phyloP scores from a whole-genome alignment of 352 stramenopile species.

The Globisporangium spiculum region DNA sequence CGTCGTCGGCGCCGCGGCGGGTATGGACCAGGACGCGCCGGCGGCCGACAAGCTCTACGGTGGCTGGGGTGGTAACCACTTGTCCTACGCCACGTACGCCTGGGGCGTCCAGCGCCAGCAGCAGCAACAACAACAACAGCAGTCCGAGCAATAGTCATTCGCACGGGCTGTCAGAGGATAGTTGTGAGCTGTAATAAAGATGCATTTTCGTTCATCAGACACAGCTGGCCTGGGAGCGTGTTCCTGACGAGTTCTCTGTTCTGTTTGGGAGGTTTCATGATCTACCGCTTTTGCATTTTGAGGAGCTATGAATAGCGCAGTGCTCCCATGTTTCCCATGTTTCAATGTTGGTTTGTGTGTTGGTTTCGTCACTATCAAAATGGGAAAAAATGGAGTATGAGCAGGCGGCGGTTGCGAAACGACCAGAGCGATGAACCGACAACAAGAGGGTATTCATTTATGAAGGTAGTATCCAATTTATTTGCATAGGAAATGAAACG shows the following conservation, averaged over 20 bases:
- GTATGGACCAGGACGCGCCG: constrained; percentile 36
- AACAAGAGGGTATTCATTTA: neutral
- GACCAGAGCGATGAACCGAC: neutral
- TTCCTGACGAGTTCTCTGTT: neutral
- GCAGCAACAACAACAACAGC: neutral
- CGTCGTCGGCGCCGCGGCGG: constrained; percentile 44
- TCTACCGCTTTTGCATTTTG: neutral
- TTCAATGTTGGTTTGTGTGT: neutral
- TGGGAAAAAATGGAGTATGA: neutral
- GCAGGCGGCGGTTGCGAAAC: constrained; percentile 4
- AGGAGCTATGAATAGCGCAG: neutral
- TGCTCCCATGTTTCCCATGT: neutral
- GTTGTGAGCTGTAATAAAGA: neutral
- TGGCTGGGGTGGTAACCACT: constrained; percentile 32
- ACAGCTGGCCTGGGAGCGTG: neutral
- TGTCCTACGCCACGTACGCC: constrained; percentile 43
- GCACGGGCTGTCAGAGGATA: neutral
- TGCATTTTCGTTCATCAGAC: neutral
- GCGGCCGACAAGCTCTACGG: constrained; percentile 34
- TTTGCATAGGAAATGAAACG: neutral
- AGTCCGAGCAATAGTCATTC: neutral
- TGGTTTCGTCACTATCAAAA: constrained; percentile 7
- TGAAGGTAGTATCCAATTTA: neutral
- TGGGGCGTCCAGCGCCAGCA: constrained; percentile 21
- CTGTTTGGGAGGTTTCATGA: neutral